phyloP scores from a whole-genome alignment of 2,329 filamentous ascomycete genomes.

The Fusarium lateritium region DNA sequence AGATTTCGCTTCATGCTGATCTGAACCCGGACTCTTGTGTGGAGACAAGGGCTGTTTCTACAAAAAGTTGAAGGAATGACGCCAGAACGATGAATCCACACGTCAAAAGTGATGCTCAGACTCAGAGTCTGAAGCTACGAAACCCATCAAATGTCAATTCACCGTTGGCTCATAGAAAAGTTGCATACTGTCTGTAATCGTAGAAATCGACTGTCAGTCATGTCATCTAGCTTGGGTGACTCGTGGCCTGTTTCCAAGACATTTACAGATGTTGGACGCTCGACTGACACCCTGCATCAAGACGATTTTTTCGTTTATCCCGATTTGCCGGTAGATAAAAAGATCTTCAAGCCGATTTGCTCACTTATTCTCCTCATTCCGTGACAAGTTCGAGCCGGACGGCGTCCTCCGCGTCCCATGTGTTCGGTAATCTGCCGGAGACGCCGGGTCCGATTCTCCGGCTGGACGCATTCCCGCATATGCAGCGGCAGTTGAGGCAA shows the following conservation, averaged over 20 bases:
- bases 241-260: slow-evolving; percentile 27
- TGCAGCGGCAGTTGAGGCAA: slow-evolving; percentile 8
- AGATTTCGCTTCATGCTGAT: slow-evolving; percentile 33
- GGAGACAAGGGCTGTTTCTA: slow-evolving; percentile 18
- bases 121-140: slow-evolving; percentile 7
- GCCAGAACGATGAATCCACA: slow-evolving; percentile 43
- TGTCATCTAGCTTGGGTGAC: slow-evolving; percentile 11
- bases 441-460: slow-evolving; percentile 41
- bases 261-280: slow-evolving; percentile 8
- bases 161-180: background rate
- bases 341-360: slow-evolving; percentile 15
- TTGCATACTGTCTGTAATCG: background rate
- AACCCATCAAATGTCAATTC: background rate
- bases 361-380: slow-evolving; percentile 33
- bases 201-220: slow-evolving; percentile 3
- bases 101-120: slow-evolving; percentile 35
- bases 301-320: slow-evolving; percentile 1
- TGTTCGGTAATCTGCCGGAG: slow-evolving; percentile 36
- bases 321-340: slow-evolving; percentile 11
- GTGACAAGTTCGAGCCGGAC: slow-evolving; percentile 35
- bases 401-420: slow-evolving; percentile 32
- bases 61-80: slow-evolving; percentile 40
- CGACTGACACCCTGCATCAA: slow-evolving; percentile 3
- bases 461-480: slow-evolving; percentile 26
- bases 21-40: slow-evolving; percentile 10